phyloP scores from a whole-genome alignment of 805 yeast genomes.

The Myxozyma neotropica region DNA sequence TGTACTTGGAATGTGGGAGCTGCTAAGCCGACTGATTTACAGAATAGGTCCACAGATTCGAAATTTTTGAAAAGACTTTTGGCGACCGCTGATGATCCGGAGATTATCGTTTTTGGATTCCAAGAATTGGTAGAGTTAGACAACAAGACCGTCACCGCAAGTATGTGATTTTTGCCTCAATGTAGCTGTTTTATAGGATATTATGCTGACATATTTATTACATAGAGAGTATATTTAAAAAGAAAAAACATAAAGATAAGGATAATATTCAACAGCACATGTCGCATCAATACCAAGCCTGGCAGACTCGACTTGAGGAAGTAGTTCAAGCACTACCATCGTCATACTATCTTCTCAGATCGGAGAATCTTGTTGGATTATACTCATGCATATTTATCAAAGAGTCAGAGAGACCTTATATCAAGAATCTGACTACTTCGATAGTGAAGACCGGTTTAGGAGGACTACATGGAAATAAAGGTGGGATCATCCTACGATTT shows the following conservation, averaged over 20 bases:
- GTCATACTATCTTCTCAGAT: constrained; percentile 61
- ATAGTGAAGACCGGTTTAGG: constrained; percentile 91
- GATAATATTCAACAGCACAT: constrained; percentile 40
- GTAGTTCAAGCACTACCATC: constrained; percentile 36
- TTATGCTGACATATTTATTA: constrained; percentile 49
- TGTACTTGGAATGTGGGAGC: constrained; percentile 50
- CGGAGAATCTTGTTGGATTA: constrained; percentile 85
- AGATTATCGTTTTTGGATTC: constrained; percentile 77
- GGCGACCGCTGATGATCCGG: constrained; percentile 51
- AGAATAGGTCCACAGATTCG: constrained; percentile 28
- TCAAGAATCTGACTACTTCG: constrained; percentile 67
- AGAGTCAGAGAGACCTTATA: constrained; percentile 52
- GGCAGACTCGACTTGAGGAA: constrained; percentile 40
- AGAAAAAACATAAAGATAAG: constrained; percentile 54
- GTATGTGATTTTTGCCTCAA: constrained; percentile 6
- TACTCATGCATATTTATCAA: constrained; percentile 69
- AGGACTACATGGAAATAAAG: constrained; percentile 78
- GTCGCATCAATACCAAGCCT: constrained; percentile 44
- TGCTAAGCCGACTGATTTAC: constrained; percentile 41
- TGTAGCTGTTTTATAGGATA: not conserved
- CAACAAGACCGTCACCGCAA: constrained; percentile 78
- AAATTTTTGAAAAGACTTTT: constrained; percentile 33
- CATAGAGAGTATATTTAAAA: constrained; percentile 52
- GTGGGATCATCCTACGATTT: constrained; percentile 75
- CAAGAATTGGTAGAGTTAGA: constrained; percentile 90